Conservation (phyloP, 73 alveolate species). For the Stentor coeruleus region DNA sequence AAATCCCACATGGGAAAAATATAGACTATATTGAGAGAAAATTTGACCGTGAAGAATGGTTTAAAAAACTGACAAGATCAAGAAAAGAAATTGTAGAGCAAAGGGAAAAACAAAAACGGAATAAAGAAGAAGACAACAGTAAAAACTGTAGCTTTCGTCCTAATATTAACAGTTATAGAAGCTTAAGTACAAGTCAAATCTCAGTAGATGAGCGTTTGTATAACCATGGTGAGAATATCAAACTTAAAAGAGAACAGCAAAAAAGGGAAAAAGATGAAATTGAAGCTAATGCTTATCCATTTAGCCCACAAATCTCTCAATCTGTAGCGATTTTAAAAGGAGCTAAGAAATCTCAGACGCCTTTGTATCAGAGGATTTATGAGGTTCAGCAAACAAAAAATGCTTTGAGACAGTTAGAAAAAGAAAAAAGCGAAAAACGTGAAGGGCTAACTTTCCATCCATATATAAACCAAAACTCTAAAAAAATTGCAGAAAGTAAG, state of each 20-base stretch:
- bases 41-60: constrained; percentile 11
- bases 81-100: background rate
- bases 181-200: background rate
- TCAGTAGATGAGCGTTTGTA: constrained; percentile 18
- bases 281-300: constrained; percentile 4
- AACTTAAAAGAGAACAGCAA: background rate
- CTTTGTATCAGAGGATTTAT: background rate
- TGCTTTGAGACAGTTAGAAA: background rate
- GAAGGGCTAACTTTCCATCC: constrained; percentile 1
- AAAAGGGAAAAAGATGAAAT: constrained; percentile 19
- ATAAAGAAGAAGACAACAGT: background rate
- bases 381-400: constrained; percentile 5
- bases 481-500: background rate
- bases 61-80: background rate
- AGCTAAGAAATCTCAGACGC: background rate
- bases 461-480: background rate
- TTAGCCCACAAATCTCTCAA: background rate
- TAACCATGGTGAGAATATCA: background rate
- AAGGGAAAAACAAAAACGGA: constrained; percentile 7
- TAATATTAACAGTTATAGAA: too few relatives aligned
- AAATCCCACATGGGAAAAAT: too few relatives aligned
- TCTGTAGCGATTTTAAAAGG: background rate
- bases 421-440: background rate
- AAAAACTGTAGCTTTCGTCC: too few relatives aligned
- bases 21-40: too few relatives aligned